Evolutionary conservation across 2,329 filamentous ascomycete species (phyloP).

Genomic region (Clarireedia homoeocarpa): DNA sequence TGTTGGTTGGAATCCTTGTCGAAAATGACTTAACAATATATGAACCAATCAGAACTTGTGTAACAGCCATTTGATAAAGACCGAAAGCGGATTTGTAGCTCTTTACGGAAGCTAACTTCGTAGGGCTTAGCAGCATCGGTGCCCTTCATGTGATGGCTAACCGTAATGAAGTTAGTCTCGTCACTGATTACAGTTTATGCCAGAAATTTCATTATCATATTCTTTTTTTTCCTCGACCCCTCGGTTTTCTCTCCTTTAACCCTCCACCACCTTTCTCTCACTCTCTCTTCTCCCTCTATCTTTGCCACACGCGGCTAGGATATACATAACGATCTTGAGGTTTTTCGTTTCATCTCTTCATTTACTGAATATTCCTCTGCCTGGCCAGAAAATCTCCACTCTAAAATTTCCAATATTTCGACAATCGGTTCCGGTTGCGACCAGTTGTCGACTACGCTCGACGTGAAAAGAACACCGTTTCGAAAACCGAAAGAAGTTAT

Average conservation of each 20-base stretch:
- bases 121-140: too few relatives aligned
- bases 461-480: constrained; percentile 20
- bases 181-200: neutral
- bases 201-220: constrained; percentile 3
- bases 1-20: too few relatives aligned
- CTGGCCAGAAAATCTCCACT: constrained; percentile 24
- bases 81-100: neutral
- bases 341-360: constrained; percentile 2
- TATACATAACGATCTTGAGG: constrained; percentile 13
- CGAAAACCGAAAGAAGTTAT: constrained; percentile 11
- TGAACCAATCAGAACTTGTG: neutral
- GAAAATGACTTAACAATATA: too few relatives aligned
- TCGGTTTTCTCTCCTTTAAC: constrained; percentile 7
- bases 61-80: neutral
- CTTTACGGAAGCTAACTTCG: neutral
- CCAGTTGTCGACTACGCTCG: constrained; percentile 16
- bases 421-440: constrained; percentile 8
- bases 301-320: constrained; percentile 30
- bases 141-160: neutral
- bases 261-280: constrained; percentile 13
- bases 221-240: constrained; percentile 1
- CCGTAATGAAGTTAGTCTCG: neutral
- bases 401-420: constrained; percentile 10
- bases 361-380: constrained; percentile 12
- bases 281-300: neutral